These are phyloP conservation scores for maize (Zea mays) DNA, from an alignment of 176 grass and related monocot species.

Conservation along the genomic window DNA sequence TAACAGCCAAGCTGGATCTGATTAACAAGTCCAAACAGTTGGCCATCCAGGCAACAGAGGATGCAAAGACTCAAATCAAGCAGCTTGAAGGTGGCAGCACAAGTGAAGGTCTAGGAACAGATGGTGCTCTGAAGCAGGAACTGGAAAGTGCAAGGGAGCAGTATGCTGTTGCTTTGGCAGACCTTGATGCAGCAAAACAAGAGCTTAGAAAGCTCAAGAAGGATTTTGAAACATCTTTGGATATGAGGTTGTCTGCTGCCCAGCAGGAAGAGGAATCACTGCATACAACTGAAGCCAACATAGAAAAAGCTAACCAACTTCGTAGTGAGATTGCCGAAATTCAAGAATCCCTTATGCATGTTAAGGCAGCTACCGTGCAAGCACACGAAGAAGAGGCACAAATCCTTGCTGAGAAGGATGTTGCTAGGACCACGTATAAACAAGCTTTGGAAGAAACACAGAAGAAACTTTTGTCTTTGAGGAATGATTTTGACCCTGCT, in stretches of 20 bases:
- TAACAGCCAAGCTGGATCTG: slow-evolving; percentile 60
- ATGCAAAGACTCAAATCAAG: slow-evolving; percentile 67
- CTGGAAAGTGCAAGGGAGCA: slow-evolving; percentile 70
- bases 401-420: slow-evolving; percentile 71
- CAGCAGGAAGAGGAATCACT: slow-evolving; percentile 75
- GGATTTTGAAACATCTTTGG: slow-evolving; percentile 83
- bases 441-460: slow-evolving; percentile 76
- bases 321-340: slow-evolving; percentile 61
- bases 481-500: slow-evolving; percentile 73
- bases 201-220: slow-evolving; percentile 90
- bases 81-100: slow-evolving; percentile 59
- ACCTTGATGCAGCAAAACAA: slow-evolving; percentile 85
- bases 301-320: slow-evolving; percentile 66
- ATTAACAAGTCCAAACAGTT: slow-evolving; percentile 86
- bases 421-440: slow-evolving; percentile 60
- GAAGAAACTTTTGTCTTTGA: slow-evolving; percentile 64
- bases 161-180: slow-evolving; percentile 66
- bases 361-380: slow-evolving; percentile 79
- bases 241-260: slow-evolving; percentile 70
- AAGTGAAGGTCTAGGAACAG: slow-evolving; percentile 53
- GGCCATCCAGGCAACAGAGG: slow-evolving; percentile 69
- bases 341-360: slow-evolving; percentile 74
- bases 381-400: slow-evolving; percentile 74
- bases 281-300: slow-evolving; percentile 61
- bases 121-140: slow-evolving; percentile 72